These are phyloP conservation scores for Ustilago curta DNA, from an alignment of 1,284 basidiomycete genomes.

Conservation along the genomic window DNA sequence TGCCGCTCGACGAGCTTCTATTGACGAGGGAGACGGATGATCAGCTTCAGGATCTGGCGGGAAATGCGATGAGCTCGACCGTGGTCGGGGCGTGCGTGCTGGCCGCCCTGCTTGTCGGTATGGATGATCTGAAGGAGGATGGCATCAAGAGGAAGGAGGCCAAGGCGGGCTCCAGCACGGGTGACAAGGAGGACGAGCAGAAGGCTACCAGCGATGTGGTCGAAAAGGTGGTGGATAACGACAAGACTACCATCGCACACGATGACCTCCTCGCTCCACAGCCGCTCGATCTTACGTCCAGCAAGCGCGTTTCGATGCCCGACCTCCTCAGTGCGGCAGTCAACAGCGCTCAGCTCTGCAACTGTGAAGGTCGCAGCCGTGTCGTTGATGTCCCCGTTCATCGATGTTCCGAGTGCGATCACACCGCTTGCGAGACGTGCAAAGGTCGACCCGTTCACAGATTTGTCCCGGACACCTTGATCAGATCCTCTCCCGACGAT, in stretches of 20 bases:
- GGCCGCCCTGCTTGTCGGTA: conserved; percentile 76
- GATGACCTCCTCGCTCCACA: conserved; percentile 61
- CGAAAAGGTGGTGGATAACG: conserved; percentile 70
- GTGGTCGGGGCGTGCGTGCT: conserved; percentile 92
- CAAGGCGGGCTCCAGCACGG: conserved; percentile 70
- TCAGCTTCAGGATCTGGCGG: conserved; percentile 91
- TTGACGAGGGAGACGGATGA: conserved; percentile 93
- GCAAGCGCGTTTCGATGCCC: conserved; percentile 43
- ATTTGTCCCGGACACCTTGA: conserved; percentile 72
- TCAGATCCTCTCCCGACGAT: conserved; percentile 75
- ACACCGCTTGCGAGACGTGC: conserved; percentile 84
- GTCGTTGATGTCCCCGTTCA: conserved; percentile 74
- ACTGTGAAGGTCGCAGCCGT: conserved; percentile 87
- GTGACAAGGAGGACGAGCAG: conserved; percentile 76
- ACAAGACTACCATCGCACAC: conserved; percentile 72
- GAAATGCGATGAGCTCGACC: conserved; percentile 95
- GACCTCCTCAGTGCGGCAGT: conserved; percentile 77
- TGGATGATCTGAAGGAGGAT: conserved; percentile 43
- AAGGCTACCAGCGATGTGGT: conserved; percentile 69
- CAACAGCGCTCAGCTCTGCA: conserved; percentile 82
- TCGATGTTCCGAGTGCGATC: conserved; percentile 81
- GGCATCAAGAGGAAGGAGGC: conserved; percentile 27
- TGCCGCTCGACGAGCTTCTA: conserved; percentile 89
- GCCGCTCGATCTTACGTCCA: conserved; percentile 42
- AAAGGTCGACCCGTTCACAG: conserved; percentile 90